Evolutionary conservation across 108 stramenopile genomes (phyloP), one percentile per base, ranked within the genome.

Genomic region (Nitzschia putrida): DNA sequence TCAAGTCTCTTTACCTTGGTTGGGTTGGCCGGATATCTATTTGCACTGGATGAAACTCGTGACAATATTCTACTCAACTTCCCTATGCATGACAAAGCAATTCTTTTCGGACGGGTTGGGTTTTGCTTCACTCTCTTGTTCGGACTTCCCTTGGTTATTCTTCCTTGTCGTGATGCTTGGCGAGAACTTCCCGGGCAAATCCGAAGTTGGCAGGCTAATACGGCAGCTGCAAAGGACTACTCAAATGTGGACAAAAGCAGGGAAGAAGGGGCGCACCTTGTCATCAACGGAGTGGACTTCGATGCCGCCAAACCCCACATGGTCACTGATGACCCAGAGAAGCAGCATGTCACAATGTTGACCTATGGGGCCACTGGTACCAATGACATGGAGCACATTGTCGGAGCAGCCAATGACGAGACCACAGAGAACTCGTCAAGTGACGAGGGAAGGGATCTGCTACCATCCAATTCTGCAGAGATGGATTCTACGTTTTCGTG

Each of bases 41-140:
- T 82, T 45, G 80, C 83, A 0, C 68, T 71, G 12, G 68, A 51
- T 11, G 50, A 47, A 5, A 83, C 80, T 3, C 57, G 69, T 53
- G 88, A 81, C 38, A 90, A 90, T 60, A 79, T 90, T 29, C 64
- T 90, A 11, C 41, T 87, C n/a, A 87, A 84, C 61, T 78, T 89
- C 40, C 73, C 61, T 10, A 57, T 69, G 49, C 26, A 64, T 29
- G 72, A 77, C 40, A 53, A 72, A 34, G 56, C 47, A 12, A 68
- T 90, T 22, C 29, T 85, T 16, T 24, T 76, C 3, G 85, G 88
- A 42, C 72, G 88, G 29, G 63, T 87, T 54, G 89, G 89, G 11
- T 85, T 70, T 61, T 84, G 89, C n/a, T 56, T 77, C 26, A 87
- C 89, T 3, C 50, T 86, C 7, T 66, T 83, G 41, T 63, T 86